Evolutionary conservation across 805 yeast genomes (phyloP).

Genomic region (Metschnikowia anglica): DNA sequence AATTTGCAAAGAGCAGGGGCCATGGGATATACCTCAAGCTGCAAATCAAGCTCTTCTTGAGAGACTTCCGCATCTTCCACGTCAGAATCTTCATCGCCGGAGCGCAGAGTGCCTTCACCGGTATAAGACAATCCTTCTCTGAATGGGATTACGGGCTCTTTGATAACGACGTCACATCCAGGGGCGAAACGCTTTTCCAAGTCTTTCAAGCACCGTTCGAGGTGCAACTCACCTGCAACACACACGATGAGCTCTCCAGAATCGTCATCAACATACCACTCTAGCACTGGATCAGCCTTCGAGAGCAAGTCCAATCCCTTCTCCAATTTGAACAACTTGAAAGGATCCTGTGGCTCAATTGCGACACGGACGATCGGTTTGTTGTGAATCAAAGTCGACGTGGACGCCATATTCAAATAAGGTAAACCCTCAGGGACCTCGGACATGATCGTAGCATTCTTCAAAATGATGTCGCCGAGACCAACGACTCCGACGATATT

Average conservation of each 20-base stretch:
- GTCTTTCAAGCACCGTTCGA: slow-evolving; percentile 92
- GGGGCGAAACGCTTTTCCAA: slow-evolving; percentile 83
- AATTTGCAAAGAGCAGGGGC: slow-evolving; percentile 50
- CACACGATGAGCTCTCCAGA: slow-evolving; percentile 92
- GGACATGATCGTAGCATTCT: slow-evolving; percentile 77
- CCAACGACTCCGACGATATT: slow-evolving; percentile 94
- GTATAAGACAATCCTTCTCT: slow-evolving; percentile 75
- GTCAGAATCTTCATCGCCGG: slow-evolving; percentile 13
- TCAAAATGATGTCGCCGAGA: slow-evolving; percentile 73
- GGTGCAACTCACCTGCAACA: slow-evolving; percentile 94
- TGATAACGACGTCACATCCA: slow-evolving; percentile 78
- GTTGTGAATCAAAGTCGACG: slow-evolving; percentile 50
- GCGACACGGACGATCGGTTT: slow-evolving; percentile 95
- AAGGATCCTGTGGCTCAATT: slow-evolving; percentile 88
- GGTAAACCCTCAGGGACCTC: slow-evolving; percentile 69
- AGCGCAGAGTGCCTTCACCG: slow-evolving; percentile 21
- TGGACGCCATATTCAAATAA: slow-evolving; percentile 57
- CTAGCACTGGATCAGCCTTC: slow-evolving; percentile 93
- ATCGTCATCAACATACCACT: slow-evolving; percentile 74
- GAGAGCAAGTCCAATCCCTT: slow-evolving; percentile 75
- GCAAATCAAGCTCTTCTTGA: slow-evolving; percentile 38
- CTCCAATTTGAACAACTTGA: slow-evolving; percentile 71
- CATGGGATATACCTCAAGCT: slow-evolving; percentile 59
- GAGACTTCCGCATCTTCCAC: slow-evolving; percentile 18
- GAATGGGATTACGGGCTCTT: slow-evolving; percentile 93